Base-by-base conservation (phyloP, 345 rosid genomes). In the Combretum micranthum region DNA sequence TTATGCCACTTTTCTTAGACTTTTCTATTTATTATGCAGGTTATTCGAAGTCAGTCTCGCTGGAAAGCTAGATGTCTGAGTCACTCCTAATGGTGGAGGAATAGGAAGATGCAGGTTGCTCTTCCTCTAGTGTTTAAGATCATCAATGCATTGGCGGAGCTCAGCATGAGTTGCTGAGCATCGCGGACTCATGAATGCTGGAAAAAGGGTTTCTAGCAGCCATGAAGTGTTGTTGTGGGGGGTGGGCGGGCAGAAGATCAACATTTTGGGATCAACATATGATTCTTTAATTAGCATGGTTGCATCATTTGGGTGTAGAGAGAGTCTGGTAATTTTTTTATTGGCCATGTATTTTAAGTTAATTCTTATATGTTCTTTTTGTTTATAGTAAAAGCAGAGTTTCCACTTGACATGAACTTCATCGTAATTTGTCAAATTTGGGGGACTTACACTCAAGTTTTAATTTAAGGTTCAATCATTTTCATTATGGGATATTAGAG, bases 31-130 rank as follows among this genome's bases (percentile, higher is more conserved):
- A 0, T 50, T 53, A 42, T 66, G 73, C 98, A 91, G 98, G 98
- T 91, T 65, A 54, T 80, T 73, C 71, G 56, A 77, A 79, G 82
- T 83, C 78, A 71, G 75, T 72, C 79, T 85, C 86, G 76, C 82
- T 66, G 80, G 55, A 42, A 77, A 76, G 84, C 83, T 69, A 50
- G 70, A 64, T 65, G 75, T 82, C 70, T 13, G 75, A 75, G 81
- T 76, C 71, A 64, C 77, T 69, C 77, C 68, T 46, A 59, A 63
- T 17, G 68, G 67, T 69, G 79, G 79, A 78, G 79, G 79, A 63
- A 57, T 43, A 47, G 74, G 88, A 76, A 75, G 79, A 73, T 55
- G 75, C 61, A 17, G 66, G 39, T 60, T 56, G 64, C 70, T 77
- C 82, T 70, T 80, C 74, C 76, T 55, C 64, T 64, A 46, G 17